Conservation (phyloP, 208 protist species). For the Naegleria fowleri region DNA sequence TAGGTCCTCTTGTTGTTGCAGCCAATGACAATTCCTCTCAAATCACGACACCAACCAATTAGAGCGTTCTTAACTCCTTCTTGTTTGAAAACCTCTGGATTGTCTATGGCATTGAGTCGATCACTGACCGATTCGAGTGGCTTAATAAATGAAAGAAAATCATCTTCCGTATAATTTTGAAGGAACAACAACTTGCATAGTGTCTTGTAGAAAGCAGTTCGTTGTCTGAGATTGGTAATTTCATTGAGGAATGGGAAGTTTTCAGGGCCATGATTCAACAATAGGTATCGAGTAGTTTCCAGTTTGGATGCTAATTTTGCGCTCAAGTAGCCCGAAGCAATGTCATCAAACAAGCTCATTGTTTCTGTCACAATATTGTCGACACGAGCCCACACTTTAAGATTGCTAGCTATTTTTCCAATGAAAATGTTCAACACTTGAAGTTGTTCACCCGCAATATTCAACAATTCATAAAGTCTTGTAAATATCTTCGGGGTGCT, state of each 20-base stretch:
- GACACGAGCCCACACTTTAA: conserved; percentile 36
- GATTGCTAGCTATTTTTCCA: conserved; percentile 41
- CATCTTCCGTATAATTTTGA: conserved; percentile 35
- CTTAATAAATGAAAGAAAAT: conserved; percentile 44
- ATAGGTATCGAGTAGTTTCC: conserved; percentile 37
- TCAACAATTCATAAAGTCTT: conserved; percentile 30
- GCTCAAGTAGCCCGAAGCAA: conserved; percentile 45
- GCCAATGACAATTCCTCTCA: conserved; percentile 48
- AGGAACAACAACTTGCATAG: conserved; percentile 47
- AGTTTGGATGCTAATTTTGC: conserved; percentile 50
- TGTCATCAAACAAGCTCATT: conserved; percentile 48
- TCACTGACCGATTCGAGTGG: conserved; percentile 27
- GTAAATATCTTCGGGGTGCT: neutral
- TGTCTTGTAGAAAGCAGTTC: conserved; percentile 52
- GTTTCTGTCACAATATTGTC: conserved; percentile 42
- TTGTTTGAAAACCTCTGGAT: neutral
- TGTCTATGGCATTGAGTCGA: conserved; percentile 21
- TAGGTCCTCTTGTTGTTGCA: conserved; percentile 46
- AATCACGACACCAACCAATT: conserved; percentile 48
- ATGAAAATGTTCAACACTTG: conserved; percentile 44
- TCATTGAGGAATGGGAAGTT: conserved; percentile 52
- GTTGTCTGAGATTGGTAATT: conserved; percentile 33
- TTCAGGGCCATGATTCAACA: conserved; percentile 43
- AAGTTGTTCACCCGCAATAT: conserved; percentile 34
- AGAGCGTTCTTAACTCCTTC: conserved; percentile 36